Conservation (phyloP, 495 filamentous ascomycete genomes). For the Aspergillus funiculosus region DNA sequence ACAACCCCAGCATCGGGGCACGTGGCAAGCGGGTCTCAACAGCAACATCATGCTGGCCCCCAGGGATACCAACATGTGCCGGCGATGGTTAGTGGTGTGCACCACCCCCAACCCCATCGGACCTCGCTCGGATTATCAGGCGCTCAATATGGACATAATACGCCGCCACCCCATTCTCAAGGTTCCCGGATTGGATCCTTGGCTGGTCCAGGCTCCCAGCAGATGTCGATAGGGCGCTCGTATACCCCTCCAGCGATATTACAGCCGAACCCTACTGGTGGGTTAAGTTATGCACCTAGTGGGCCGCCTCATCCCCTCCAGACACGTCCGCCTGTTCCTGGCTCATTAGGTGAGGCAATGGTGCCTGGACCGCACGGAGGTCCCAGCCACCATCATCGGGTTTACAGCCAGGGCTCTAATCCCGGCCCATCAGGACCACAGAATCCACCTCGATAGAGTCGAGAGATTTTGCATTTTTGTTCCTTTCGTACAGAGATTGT, state of each 20-base stretch:
- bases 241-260: slow-evolving; percentile 38
- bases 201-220: slow-evolving; percentile 27
- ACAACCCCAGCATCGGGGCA: slow-evolving; percentile 24
- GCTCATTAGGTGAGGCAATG: slow-evolving; percentile 23
- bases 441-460: slow-evolving; percentile 29
- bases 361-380: slow-evolving; percentile 16
- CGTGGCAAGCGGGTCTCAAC: slow-evolving; percentile 11
- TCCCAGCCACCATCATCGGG: slow-evolving; percentile 36
- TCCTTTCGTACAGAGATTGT: not conserved
- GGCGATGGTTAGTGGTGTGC: slow-evolving; percentile 35
- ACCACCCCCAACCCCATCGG: slow-evolving; percentile 32
- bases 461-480: not conserved
- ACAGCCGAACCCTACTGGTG: slow-evolving; percentile 28
- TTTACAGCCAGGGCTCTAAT: slow-evolving; percentile 39
- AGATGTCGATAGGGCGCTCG: slow-evolving; percentile 33
- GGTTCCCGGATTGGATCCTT: slow-evolving; percentile 18
- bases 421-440: slow-evolving; percentile 28
- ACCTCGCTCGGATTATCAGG: slow-evolving; percentile 31
- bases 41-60: slow-evolving; percentile 19
- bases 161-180: slow-evolving; percentile 33
- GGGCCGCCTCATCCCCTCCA: slow-evolving; percentile 29
- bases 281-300: slow-evolving; percentile 32
- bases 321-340: slow-evolving; percentile 29
- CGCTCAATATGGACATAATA: slow-evolving; percentile 34
- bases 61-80: slow-evolving; percentile 41